Base-by-base conservation (phyloP, 2,329 filamentous ascomycete genomes). In the Aspergillus pseudotamarii region DNA sequence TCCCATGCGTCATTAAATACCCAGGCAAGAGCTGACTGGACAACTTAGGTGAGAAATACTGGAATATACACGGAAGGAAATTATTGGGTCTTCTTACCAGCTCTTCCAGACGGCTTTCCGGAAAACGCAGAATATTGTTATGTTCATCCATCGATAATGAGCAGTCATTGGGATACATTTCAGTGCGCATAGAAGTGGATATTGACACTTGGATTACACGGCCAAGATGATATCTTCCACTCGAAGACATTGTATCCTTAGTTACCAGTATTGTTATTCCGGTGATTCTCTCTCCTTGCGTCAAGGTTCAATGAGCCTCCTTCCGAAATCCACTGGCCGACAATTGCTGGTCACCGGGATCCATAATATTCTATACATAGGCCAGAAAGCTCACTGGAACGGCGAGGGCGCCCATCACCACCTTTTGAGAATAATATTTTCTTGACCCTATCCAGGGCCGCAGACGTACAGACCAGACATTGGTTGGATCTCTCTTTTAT, bases 301-400 rank as follows among this genome's bases (percentile, higher is more conserved):
- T 38, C 5, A 64, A 38, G 3, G 11, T 23, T 23, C n/a, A 57
- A 26, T 16, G 30, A n/a, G 6, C 9, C 12, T 5, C 21, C 23
- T 32, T 64, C 59, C 1, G 41, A 54, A 19, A 62, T 28, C 62
- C 62, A 64, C 36, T 64, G 62, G 10, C 62, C 62, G 19, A 61
- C 34, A 14, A 64, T 57, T 19, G 16, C 26, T 16, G 43, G 28
- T 2, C 36, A 45, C 3, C 23, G 32, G 14, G 50, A 56, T 21
- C 51, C n/a, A 45, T 45, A 41, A 34, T 64, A 60, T 4, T 64
- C 59, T 28, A 64, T 50, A 59, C 59, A 64, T 16, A 64, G 21
- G n/a, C 59, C 62, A 10, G 62, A 59, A 23, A 64, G 34, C 43
- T 64, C 56, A 11, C 21, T 28, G 4, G 41, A 8, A 28, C 10